A percentile compares a stretch with the other conserved stretches of the same genome.
phyloP scores from a whole-genome alignment of 768 basidiomycete genomes.

The Suillus occidentalis region DNA sequence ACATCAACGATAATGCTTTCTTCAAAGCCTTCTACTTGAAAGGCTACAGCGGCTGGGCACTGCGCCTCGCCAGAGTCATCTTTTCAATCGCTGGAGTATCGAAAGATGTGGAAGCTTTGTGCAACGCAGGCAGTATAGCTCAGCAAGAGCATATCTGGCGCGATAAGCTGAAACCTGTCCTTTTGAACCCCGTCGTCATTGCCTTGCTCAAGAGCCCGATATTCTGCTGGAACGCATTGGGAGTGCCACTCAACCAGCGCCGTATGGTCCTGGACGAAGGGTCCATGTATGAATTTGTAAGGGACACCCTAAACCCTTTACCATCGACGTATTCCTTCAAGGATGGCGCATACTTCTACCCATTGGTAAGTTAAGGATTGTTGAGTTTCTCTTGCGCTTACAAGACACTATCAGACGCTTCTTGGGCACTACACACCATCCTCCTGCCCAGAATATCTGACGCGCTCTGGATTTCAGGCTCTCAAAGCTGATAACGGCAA shows the following conservation, averaged over 20 bases:
- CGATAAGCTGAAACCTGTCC: conserved; percentile 56
- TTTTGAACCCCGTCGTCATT: conserved; percentile 59
- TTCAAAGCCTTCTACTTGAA: conserved; percentile 60
- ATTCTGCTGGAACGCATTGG: conserved; percentile 77
- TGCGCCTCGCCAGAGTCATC: conserved; percentile 57
- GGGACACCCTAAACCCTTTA: conserved; percentile 52
- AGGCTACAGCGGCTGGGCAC: conserved; percentile 68
- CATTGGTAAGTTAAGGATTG: conserved; percentile 37
- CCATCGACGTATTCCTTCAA: conserved; percentile 50
- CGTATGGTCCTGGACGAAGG: conserved; percentile 58
- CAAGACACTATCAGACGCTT: conserved; percentile 33
- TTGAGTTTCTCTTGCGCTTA: not conserved
- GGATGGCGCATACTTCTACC: conserved; percentile 68
- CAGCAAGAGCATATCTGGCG: conserved; percentile 68
- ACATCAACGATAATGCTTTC: conserved; percentile 52
- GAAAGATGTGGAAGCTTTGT: conserved; percentile 54
- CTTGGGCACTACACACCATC: conserved; percentile 56
- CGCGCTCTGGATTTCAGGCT: conserved; percentile 54
- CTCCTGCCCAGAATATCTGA: conserved; percentile 67
- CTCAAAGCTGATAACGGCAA: conserved; percentile 49
- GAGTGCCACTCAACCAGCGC: conserved; percentile 72
- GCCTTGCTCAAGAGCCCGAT: conserved; percentile 44
- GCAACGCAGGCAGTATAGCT: conserved; percentile 49
- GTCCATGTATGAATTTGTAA: conserved; percentile 47
- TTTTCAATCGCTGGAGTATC: conserved; percentile 61